phyloP scores from a whole-genome alignment of 1,139 yeast genomes.

The Geotrichum reessii region DNA sequence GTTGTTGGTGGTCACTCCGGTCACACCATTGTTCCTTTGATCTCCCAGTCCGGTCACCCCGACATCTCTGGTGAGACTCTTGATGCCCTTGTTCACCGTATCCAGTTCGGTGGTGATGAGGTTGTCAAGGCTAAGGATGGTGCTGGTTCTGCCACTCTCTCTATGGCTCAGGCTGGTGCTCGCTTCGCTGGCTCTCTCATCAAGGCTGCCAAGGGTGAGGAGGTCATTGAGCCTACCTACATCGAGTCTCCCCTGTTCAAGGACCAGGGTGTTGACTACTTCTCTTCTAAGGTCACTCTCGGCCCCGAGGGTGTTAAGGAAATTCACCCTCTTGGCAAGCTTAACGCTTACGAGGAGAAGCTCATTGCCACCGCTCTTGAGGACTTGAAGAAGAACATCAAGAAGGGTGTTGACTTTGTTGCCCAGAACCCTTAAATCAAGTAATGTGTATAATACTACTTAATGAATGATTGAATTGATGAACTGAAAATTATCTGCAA shows the following conservation, averaged over 20 bases:
- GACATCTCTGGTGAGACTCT: constrained; percentile 50
- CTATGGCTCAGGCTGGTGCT: constrained; percentile 97
- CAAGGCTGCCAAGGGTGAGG: constrained; percentile 69
- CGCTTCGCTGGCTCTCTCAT: constrained; percentile 58
- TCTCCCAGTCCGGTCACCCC: constrained; percentile 70
- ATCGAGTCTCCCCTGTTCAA: constrained; percentile 74
- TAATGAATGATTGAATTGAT: neutral
- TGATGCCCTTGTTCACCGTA: constrained; percentile 73
- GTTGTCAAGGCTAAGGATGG: constrained; percentile 95
- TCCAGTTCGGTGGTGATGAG: constrained; percentile 96
- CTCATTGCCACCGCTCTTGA: constrained; percentile 75
- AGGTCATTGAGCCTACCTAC: constrained; percentile 53
- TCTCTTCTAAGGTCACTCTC: constrained; percentile 85
- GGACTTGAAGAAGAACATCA: constrained; percentile 62
- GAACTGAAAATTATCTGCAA: neutral
- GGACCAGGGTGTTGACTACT: constrained; percentile 81
- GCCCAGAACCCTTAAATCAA: constrained; percentile 37
- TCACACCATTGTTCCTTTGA: constrained; percentile 84
- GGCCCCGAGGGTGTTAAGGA: constrained; percentile 51
- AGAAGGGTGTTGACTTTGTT: constrained; percentile 61
- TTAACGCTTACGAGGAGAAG: constrained; percentile 40
- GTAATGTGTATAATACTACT: neutral
- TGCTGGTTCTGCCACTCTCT: constrained; percentile 87
- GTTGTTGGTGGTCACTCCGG: constrained; percentile 98
- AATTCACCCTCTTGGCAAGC: constrained; percentile 35